Base-by-base conservation (phyloP, 73 alveolate genomes). In the Diophrys sp. region DNA sequence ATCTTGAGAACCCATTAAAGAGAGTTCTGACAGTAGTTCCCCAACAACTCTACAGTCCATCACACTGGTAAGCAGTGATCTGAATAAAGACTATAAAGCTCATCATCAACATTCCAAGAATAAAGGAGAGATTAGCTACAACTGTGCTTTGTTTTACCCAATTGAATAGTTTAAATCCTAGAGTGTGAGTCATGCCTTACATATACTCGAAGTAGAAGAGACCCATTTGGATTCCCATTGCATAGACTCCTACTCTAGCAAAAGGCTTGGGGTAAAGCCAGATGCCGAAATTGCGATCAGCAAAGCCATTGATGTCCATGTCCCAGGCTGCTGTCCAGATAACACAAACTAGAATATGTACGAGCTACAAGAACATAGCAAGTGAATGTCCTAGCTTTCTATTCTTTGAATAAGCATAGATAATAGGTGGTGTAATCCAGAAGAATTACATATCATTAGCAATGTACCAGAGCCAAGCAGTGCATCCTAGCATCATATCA, bases 391-490 rank as follows among this genome's bases (percentile, higher is more conserved):
- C 88, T 14, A 14, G 5, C 5, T 23, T 34, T 30, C 74, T 70
- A 8, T 56, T 84, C 68, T 69, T 78, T 70, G 70, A 78, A 27
- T 78, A 78, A 33, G 74, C 53, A 31, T 14, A 66, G 69, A 77
- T 62, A 5, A 84, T 44, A 0, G 73, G 56, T 0, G 88, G 87
- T 2, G 91, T 62, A 56, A 76, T 75, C 1, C 69, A 1, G 53
- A 32, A 78, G 78, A 84, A 84, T 53, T 78, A 86, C 80, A 84
- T 33, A 78, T 84, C 91, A 53, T 78, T 68, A 0, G 84, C 78
- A 5, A 84, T 2, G 74, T 74, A 84, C 91, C 91, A 84, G 28
- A 71, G 54, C 88, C 88, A 78, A 0, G 83, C 83, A 66, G 69
- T 29, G 71, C 91, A 84, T 24, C 31, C 82, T 27, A 29, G 29